Evolutionary conservation across 1,139 yeast genomes (phyloP).

Genomic region (Taiozyma onychis): DNA sequence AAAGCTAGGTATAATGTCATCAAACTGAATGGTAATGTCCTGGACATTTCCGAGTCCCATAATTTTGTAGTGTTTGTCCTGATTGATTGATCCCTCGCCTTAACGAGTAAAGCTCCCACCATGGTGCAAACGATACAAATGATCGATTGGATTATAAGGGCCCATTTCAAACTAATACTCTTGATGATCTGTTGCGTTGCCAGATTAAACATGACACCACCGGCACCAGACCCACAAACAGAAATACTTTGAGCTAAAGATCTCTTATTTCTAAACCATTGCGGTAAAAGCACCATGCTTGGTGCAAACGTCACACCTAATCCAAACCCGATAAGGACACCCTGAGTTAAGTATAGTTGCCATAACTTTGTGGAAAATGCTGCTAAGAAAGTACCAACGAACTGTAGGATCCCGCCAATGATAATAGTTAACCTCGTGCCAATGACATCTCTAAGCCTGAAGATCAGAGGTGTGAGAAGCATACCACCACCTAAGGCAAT

Average conservation of each 20-base stretch:
- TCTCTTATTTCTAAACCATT: constrained; percentile 49
- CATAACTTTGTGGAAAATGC: constrained; percentile 51
- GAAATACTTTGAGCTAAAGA: constrained; percentile 47
- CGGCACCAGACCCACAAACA: constrained; percentile 50
- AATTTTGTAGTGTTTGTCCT: constrained; percentile 12
- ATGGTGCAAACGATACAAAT: constrained; percentile 32
- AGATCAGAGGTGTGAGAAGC: constrained; percentile 31
- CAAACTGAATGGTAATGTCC: constrained; percentile 35
- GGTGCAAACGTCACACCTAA: constrained; percentile 53
- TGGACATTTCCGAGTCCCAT: constrained; percentile 26
- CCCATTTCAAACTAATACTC: constrained; percentile 55
- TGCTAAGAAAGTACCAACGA: constrained; percentile 49
- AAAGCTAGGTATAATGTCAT: constrained; percentile 45
- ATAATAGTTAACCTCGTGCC: constrained; percentile 12
- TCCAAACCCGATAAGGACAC: constrained; percentile 54
- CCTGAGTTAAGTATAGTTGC: constrained; percentile 62
- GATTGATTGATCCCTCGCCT: constrained; percentile 24
- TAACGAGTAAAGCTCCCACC: constrained; percentile 36
- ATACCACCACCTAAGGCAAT: constrained; percentile 54
- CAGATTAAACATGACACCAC: constrained; percentile 36
- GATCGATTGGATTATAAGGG: constrained; percentile 51
- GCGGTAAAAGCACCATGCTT: constrained; percentile 41
- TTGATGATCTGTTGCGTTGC: constrained; percentile 31
- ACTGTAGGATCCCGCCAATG: constrained; percentile 16
- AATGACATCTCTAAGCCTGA: constrained; percentile 9